Evolutionary conservation across 208 protist genomes (phyloP), one percentile per base, ranked within the genome.

Genomic region (Leishmania tarentolae): DNA sequence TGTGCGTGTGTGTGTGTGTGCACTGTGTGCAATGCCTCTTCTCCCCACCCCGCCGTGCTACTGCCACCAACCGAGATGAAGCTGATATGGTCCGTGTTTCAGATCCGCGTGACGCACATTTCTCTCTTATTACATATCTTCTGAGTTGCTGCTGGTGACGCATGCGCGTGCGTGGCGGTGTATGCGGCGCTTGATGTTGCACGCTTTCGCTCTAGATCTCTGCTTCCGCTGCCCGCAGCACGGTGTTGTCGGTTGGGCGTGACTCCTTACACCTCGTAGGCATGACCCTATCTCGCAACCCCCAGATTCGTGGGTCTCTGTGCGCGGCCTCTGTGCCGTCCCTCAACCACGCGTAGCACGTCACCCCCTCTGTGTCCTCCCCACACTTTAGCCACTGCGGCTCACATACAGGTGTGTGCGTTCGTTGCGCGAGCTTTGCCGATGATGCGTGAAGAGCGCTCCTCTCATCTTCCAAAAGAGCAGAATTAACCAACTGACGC

Each of bases 81-180:
- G 74, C 81, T 91, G 90, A 93, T 91, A 93, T 93, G 90, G 90
- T 93, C 90, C 90, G 90, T 93, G 90, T 93, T 93, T 93, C 90
- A 87, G 90, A 93, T 79, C 77, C 80, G 71, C 76, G 87, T 90
- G 90, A 93, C 86, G 90, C 83, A 93, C 86, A 88, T 77, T 77
- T 76, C 63, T 80, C 7, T 75, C 52, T 52, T 80, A 74, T 75
- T 87, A 83, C 89, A 93, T 93, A 90, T 93, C 89, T 79, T 86
- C 89, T 93, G 89, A 93, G 65, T 71, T 69, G 46, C 70, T 31
- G 31, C 57, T 42, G 31, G 47, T n/a, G n/a, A 31, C 15, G 70
- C 69, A 47, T 31, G 79, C 53, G 1, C 5, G 0, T 59, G 70
- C 21, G 71, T 57, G 21, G 24, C 28, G 47, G 68, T 35, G 68